A percentile compares a stretch with the other conserved stretches of the same genome.
Conservation (phyloP, 2,329 filamentous ascomycete species). For the Talaromyces albobiverticillius region DNA sequence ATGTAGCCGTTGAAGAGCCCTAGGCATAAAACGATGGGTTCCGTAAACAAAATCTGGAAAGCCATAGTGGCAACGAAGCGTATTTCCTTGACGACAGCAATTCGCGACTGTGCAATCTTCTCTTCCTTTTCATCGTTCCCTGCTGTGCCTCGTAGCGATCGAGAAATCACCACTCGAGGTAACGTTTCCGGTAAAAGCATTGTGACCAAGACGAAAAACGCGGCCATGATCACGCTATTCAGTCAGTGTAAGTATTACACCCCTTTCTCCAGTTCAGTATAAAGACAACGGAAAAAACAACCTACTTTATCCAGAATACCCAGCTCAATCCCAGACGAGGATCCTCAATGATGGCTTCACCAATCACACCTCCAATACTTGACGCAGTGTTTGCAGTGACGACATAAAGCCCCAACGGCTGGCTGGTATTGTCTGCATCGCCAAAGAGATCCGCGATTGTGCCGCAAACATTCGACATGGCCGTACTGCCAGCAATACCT, state of each 20-base stretch:
- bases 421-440: conserved; percentile 37
- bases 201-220: background rate
- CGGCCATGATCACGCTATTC: conserved; percentile 3
- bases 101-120: conserved; percentile 29
- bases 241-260: background rate
- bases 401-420: conserved; percentile 46
- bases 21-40: conserved; percentile 41
- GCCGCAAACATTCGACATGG: conserved; percentile 35
- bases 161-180: conserved; percentile 6
- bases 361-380: conserved; percentile 39
- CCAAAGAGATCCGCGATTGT: conserved; percentile 38
- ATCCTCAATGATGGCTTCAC: conserved; percentile 40
- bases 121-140: background rate
- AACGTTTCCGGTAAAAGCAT: conserved; percentile 1
- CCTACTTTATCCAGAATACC: conserved; percentile 36
- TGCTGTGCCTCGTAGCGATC: conserved; percentile 3
- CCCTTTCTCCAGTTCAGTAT: background rate
- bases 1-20: conserved; percentile 44
- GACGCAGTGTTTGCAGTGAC: conserved; percentile 40
- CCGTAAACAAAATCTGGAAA: conserved; percentile 42
- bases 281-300: conserved; percentile 18
- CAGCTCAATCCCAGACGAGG: conserved; percentile 35
- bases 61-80: conserved; percentile 43
- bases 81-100: conserved; percentile 38
- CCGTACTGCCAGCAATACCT: conserved; percentile 34